Evolutionary conservation across 106 monocot genomes (phyloP).

Genomic region (Apostasia shenzhenica): DNA sequence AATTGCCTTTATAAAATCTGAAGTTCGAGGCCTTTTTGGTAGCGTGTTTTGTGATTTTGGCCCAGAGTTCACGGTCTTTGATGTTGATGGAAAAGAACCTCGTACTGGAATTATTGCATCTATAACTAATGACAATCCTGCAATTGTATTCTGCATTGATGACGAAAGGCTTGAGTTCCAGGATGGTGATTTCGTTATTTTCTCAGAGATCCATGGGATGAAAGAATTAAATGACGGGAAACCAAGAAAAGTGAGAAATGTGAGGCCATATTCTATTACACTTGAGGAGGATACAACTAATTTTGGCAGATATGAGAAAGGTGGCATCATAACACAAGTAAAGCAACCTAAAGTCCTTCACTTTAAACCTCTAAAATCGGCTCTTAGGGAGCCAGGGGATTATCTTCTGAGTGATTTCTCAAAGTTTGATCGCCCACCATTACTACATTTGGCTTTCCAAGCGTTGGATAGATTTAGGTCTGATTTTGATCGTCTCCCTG

Average conservation of each 20-base stretch:
- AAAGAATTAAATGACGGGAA: constrained; percentile 12
- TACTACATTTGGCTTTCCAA: constrained; percentile 17
- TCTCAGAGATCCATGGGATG: constrained; percentile 10
- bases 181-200: constrained; percentile 12
- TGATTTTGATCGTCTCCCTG: constrained; percentile 11
- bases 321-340: constrained; percentile 12
- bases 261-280: constrained; percentile 6
- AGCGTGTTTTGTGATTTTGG: constrained; percentile 10
- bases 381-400: constrained; percentile 10
- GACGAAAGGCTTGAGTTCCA: constrained; percentile 14
- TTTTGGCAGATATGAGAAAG: constrained; percentile 8
- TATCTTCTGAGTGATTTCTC: constrained; percentile 11
- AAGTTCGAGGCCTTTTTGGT: constrained; percentile 14
- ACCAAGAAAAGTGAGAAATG: constrained; percentile 8
- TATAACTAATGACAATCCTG: constrained; percentile 10
- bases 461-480: constrained; percentile 8
- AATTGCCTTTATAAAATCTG: constrained; percentile 12
- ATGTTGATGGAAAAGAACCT: constrained; percentile 13
- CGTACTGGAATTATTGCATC: constrained; percentile 12
- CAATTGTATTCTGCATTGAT: constrained; percentile 7
- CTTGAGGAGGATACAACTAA: constrained; percentile 11
- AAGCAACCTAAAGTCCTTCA: constrained; percentile 6
- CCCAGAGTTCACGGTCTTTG: constrained; percentile 8
- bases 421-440: constrained; percentile 9
- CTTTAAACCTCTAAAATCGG: constrained; percentile 7